phyloP scores from a whole-genome alignment of 305 asterid genomes.

The Ruellia speciosa region DNA sequence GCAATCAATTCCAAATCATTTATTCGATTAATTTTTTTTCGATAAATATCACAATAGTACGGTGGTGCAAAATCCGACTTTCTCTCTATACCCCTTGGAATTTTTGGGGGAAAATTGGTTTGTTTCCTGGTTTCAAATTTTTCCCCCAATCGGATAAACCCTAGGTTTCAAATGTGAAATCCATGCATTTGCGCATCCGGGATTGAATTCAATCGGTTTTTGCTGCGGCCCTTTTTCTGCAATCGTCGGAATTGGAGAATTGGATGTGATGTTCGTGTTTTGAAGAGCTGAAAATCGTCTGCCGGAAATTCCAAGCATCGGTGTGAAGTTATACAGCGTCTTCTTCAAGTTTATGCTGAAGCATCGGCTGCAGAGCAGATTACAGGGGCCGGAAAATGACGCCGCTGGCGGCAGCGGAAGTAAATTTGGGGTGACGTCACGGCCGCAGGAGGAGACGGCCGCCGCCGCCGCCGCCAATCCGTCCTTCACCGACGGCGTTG shows the following conservation, averaged over 20 bases:
- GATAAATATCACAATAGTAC: no score
- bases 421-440: conserved; percentile 73
- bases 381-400: conserved; percentile 38
- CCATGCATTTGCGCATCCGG: no score
- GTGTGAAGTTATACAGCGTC: conserved; percentile 74
- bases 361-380: conserved; percentile 73
- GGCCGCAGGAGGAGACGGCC: conserved; percentile 64
- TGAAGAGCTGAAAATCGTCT: not conserved
- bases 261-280: not conserved
- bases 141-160: no score
- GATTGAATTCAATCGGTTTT: no score
- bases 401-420: conserved; percentile 23
- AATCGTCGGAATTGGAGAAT: not conserved
- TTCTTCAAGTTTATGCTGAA: conserved; percentile 78
- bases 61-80: no score
- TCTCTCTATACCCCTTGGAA: no score
- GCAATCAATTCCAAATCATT: no score
- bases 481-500: conserved; percentile 74
- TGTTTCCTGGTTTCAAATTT: no score
- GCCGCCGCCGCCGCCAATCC: conserved; percentile 57
- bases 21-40: no score
- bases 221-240: no score
- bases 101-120: no score
- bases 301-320: conserved; percentile 77
- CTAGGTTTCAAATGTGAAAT: no score